A percentile compares a stretch with the other conserved stretches of the same genome.
Conservation (phyloP, 352 stramenopile species). For the Phytophthora pisi region DNA sequence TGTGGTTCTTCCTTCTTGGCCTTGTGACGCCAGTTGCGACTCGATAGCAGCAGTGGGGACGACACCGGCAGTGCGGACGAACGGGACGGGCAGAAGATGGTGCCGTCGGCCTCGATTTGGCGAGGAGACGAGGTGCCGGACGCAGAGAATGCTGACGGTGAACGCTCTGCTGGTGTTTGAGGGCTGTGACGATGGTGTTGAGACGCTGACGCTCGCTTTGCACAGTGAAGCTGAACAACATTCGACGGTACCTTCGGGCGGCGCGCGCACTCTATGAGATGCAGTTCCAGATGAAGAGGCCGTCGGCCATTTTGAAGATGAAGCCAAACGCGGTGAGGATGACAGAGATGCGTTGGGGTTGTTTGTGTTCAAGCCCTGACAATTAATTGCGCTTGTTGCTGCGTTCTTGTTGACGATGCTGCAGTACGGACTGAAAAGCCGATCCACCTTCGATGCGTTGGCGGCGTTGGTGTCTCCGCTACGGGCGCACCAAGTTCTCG, state of each 20-base stretch:
- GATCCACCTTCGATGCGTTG: slow-evolving; percentile 75
- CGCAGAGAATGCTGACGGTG: slow-evolving; percentile 33
- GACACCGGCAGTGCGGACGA: slow-evolving; percentile 30
- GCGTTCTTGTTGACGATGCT: not conserved
- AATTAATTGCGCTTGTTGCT: slow-evolving; percentile 1
- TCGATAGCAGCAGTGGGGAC: slow-evolving; percentile 29
- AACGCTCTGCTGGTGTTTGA: not conserved
- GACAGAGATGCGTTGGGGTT: not conserved
- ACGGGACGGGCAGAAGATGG: slow-evolving; percentile 12
- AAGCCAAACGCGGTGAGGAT: slow-evolving; percentile 59
- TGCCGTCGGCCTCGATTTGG: slow-evolving; percentile 29
- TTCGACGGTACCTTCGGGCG: slow-evolving; percentile 63
- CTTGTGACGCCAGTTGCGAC: slow-evolving; percentile 22
- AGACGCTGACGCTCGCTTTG: not conserved
- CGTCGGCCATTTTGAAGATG: slow-evolving; percentile 75
- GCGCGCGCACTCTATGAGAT: slow-evolving; percentile 73
- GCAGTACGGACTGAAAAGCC: slow-evolving; percentile 72
- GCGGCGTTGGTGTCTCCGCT: slow-evolving; percentile 69
- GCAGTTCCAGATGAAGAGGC: slow-evolving; percentile 77
- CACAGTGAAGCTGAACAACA: slow-evolving; percentile 63
- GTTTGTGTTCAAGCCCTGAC: not conserved
- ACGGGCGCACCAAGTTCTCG: slow-evolving; percentile 68
- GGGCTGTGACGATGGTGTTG: not conserved
- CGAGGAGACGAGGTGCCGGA: slow-evolving; percentile 18
- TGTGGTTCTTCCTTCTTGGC: not conserved